phyloP scores from a whole-genome alignment of 257 asterid genomes.

The Solanum medicagineum region DNA sequence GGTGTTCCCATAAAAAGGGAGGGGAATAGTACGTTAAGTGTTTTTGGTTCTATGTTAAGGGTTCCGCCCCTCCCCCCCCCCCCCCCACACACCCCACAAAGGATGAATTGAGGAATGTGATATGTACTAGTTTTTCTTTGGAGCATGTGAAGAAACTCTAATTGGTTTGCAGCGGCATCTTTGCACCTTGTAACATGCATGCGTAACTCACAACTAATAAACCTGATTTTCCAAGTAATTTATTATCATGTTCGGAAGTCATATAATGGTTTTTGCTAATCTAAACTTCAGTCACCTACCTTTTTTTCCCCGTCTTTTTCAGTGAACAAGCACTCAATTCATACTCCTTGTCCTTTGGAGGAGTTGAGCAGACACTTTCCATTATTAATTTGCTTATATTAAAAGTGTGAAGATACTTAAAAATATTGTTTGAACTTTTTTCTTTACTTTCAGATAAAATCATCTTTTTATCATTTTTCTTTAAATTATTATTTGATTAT shows the following conservation, averaged over 20 bases:
- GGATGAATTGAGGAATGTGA: neutral
- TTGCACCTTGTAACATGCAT: neutral
- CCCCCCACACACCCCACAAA: neutral
- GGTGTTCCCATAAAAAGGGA: too few species aligned
- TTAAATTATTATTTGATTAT: too few species aligned
- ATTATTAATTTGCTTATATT: neutral
- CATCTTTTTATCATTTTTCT: accelerated
- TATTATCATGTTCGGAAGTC: neutral
- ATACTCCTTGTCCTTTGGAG: neutral
- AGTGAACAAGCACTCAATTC: neutral
- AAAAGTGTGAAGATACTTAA: too few species aligned
- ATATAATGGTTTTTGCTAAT: neutral
- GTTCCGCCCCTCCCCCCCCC: neutral
- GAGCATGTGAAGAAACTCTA: neutral
- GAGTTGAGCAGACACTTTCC: neutral
- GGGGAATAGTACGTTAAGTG: neutral
- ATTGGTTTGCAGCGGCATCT: neutral
- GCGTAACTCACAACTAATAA: neutral
- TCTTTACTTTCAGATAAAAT: too few species aligned
- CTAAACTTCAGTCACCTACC: neutral
- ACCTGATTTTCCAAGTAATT: neutral
- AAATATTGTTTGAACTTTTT: too few species aligned
- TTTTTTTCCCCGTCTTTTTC: neutral
- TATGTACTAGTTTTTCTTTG: neutral
- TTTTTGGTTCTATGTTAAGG: neutral